Evolutionary conservation across 108 stramenopile genomes (phyloP), one percentile per base, ranked within the genome.

Genomic region (Nitzschia sp.): DNA sequence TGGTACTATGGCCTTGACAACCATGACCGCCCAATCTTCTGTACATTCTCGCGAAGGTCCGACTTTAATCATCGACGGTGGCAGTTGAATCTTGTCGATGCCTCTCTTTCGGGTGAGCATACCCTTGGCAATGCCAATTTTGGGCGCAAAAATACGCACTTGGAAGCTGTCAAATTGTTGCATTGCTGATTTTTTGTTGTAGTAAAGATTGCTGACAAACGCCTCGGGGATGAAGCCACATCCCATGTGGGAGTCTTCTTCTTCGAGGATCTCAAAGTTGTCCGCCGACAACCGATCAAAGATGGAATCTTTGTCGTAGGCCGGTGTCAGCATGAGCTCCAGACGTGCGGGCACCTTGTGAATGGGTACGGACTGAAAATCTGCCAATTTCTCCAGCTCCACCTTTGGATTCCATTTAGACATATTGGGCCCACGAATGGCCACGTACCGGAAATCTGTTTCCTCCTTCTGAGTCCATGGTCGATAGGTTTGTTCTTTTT

Each of bases 31-130:
- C 60, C 60, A 61, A 5, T 41, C 41, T 8, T 25, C 36, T 2
- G 1, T 22, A 25, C 32, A 32, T 2, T n/a, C 32, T 23, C 36
- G 60, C 19, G 54, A 66, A 2, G 66, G 53, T 4, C 53, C 46
- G 2, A 64, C 63, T 36, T 64, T 64, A 3, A 64, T 64, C 63
- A 64, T 64, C 1, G 63, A 64, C 13, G 48, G 48, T 32, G 63
- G 63, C 1, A 64, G 3, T 52, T 64, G 48, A n/a, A 64, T 64
- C 23, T 52, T 52, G 63, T 48, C 31, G 23, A 48, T 64, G 1
- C 46, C 63, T 1, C 16, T 27, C 28, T 64, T 64, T 47, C 6
- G n/a, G 26, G 32, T 33, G 27, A 64, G n/a, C 48, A 50, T 50
- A 2, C 63, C 63, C 22, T 64, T 64, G 1, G 48, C 46, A 32